Base-by-base conservation (phyloP, 805 yeast species). In the Zygosaccharomyces lentus region DNA sequence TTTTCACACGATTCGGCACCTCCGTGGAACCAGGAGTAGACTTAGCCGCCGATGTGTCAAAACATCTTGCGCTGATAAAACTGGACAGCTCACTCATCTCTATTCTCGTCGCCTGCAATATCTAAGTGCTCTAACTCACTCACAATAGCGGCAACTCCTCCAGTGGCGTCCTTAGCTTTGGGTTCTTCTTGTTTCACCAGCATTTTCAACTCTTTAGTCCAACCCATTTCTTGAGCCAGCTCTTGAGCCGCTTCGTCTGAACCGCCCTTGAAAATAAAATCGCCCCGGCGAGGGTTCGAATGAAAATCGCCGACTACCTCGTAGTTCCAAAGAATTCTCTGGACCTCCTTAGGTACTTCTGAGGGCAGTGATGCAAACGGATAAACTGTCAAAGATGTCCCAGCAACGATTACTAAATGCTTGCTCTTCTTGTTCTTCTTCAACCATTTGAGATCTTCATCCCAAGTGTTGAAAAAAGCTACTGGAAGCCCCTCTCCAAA, bases 301-400 rank as follows among this genome's bases (percentile, higher is more conserved):
- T 61, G 57, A 56, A 85, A 85, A 53, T 80, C 84, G 2, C 98
- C 98, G 10, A 87, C 96, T 0, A 66, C 57, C 48, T 87, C 96
- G 44, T 75, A 74, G 61, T 91, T 91, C 29, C 88, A 73, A 47
- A 91, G 72, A 0, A 82, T 80, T 49, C 99, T 71, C 3, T 71
- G 61, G 15, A 78, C 65, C 1, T 65, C 58, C 1, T 57, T 55
- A 3, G 72, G 71, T 0, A 83, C 77, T 56, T 85, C 89, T 2
- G 76, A 65, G 0, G 96, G 96, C 41, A 91, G 68, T 8, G 80
- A 72, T 1, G 96, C 96, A 73, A 91, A 91, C 2, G 99, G 99
- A 52, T 80, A 80, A 1, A 91, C 98, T 0, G 90, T 80, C 32
- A 91, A 73, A 0, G 96, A 87, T 0, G 97, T 88, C 1, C 99